Conservation (phyloP, 768 basidiomycete species). For the Hortiboletus flavorubellus region DNA sequence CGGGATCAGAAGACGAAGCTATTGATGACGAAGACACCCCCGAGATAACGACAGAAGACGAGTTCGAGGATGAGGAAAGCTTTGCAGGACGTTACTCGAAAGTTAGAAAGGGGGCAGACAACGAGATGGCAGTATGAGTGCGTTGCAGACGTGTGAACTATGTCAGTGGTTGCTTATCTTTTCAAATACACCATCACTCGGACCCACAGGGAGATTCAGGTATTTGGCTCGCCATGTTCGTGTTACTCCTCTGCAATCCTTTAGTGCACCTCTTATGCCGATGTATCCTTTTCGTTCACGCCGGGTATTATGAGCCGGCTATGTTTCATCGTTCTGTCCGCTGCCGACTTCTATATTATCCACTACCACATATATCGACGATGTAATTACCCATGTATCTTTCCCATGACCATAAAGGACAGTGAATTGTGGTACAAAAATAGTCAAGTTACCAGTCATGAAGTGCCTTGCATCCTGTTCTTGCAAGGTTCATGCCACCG, state of each 20-base stretch:
- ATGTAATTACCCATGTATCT: conserved; percentile 22
- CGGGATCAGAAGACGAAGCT: conserved; percentile 35
- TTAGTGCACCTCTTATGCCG: not conserved
- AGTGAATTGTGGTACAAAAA: not conserved
- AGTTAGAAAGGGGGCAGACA: conserved; percentile 43
- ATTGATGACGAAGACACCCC: conserved; percentile 50
- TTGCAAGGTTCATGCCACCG: conserved; percentile 76
- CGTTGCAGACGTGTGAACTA: conserved; percentile 6
- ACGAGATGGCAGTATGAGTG: conserved; percentile 33
- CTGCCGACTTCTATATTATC: conserved; percentile 20
- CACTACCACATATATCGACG: conserved; percentile 25
- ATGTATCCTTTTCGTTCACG: conserved; percentile 9
- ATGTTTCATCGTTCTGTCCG: conserved; percentile 4
- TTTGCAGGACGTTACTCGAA: conserved; percentile 72
- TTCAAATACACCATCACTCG: conserved; percentile 6
- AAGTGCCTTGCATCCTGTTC: conserved; percentile 63
- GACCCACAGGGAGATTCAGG: conserved; percentile 23
- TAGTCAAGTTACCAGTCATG: conserved; percentile 62
- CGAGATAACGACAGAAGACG: conserved; percentile 67
- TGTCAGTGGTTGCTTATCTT: conserved; percentile 6
- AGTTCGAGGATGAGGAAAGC: conserved; percentile 61
- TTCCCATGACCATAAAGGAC: not conserved
- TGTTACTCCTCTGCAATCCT: conserved; percentile 7
- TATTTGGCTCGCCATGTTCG: conserved; percentile 9
- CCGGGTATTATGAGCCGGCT: conserved; percentile 5